Evolutionary conservation across 441 rosid species (phyloP), one percentile per base, ranked within the genome.

Genomic region (Jatropha multifida): DNA sequence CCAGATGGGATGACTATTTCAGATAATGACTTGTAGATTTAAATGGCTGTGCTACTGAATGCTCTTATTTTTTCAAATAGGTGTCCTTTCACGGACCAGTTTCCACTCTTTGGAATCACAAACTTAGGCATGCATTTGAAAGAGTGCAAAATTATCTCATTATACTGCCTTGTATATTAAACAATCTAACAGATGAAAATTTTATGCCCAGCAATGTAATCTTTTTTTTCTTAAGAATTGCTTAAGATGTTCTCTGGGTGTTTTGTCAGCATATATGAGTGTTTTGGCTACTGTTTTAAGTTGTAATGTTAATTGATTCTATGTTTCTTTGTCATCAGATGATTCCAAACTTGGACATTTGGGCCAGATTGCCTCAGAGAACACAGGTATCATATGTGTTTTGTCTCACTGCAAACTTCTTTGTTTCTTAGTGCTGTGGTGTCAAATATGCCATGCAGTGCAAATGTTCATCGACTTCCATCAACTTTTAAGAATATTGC

Each of bases 321-420:
- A 23, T 52, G 46, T 75, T 78, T 26, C 32, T 58, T 23, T 69
- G 54, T 46, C 41, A 76, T 76, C 81, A 96, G 98, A 86, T 85
- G 69, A 82, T 96, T 79, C 97, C 98, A 0, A 94, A 94, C 86
- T 61, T 88, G 83, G 96, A 91, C 77, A 83, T 91, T 74, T 94
- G 98, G 98, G 82, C 79, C 77, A 83, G 89, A 81, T 67, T 90
- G 77, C 98, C 91, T 10, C 94, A 82, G 72, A 91, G 87, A 83
- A 85, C 77, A 54, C 91, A 90, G 93, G 97, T 92, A 58, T 71
- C 46, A 49, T 54, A 54, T 18, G n/a, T 58, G n/a, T 20, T 54
- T 59, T 58, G 20, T 17, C 52, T 38, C 3, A 40, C 10, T 23
- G 3, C 18, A 20, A 49, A 8, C 7, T 7, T 4, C 14, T 74